Evolutionary conservation across 495 filamentous ascomycete species (phyloP), one percentile per base, ranked within the genome.

Genomic region (Aspergillus affinis): DNA sequence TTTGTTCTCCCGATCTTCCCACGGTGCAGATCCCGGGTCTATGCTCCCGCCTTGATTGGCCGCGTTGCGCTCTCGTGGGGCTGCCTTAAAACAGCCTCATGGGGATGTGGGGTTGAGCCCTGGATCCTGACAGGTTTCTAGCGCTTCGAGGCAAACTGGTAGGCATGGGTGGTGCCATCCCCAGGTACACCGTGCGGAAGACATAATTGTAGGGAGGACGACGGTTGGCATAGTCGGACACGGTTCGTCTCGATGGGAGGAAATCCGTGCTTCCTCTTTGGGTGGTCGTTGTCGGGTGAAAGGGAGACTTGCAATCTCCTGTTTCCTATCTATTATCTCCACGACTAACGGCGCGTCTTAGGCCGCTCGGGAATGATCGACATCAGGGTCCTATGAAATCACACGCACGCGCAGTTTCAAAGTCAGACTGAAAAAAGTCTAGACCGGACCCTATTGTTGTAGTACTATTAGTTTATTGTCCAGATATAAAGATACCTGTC

Each of bases 31-130:
- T 62, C 60, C 60, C 52, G 49, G 55, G 45, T 44, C 60, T 50
- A 36, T 21, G 20, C 9, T 13, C 17, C n/a, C 23, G 0, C 20
- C 18, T 48, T 44, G 30, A 61, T 61, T 61, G 59, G 59, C n/a
- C 18, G 54, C 13, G 12, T 19, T 30, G 17, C 8, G 30, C 20
- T 32, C 23, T 23, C 19, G 54, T 52, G 53, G 59, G 52, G 48
- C 59, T 57, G 53, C 59, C 48, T 61, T 52, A 62, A 62, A 60
- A 57, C 55, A 62, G 63, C 63, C 66, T 69, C 66, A 61, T 69
- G 66, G 66, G 45, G 62, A 48, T 65, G 66, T 65, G 66, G 66
- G 61, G 66, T 63, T 57, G 45, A 56, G 55, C 61, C 59, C 61
- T 67, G 59, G 47, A 27, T 61, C 57, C 55, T 62, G 59, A 61